Evolutionary conservation across 768 basidiomycete genomes (phyloP).

Genomic region (Kwoniella heveanensis): DNA sequence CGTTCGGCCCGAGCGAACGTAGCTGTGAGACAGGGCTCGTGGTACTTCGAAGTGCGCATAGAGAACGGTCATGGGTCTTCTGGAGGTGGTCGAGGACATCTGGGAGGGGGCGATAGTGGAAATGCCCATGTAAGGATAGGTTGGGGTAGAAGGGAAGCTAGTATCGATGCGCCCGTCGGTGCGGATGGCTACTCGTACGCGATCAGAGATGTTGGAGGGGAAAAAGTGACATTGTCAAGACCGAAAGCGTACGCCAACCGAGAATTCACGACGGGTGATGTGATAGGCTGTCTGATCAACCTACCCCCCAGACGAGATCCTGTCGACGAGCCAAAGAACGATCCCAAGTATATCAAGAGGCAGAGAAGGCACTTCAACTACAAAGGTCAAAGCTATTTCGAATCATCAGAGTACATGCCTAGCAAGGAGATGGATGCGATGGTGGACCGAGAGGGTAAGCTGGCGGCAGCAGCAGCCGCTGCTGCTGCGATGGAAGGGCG

Average conservation of each 20-base stretch:
- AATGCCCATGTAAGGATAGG: conserved; percentile 81
- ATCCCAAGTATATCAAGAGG: conserved; percentile 72
- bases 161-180: conserved; percentile 89
- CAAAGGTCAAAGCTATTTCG: conserved; percentile 97
- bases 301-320: conserved; percentile 62
- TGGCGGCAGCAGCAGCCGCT: conserved; percentile 45
- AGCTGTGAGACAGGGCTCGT: conserved; percentile 81
- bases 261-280: conserved; percentile 76
- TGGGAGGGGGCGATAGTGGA: conserved; percentile 32
- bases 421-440: conserved; percentile 90
- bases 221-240: conserved; percentile 82
- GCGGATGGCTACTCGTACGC: conserved; percentile 93
- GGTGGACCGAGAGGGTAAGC: conserved; percentile 65
- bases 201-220: conserved; percentile 85
- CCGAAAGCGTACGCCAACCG: conserved; percentile 67
- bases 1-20: conserved; percentile 86
- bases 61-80: conserved; percentile 62
- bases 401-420: conserved; percentile 82
- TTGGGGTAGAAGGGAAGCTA: conserved; percentile 87
- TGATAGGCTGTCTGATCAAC: conserved; percentile 89
- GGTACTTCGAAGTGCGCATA: conserved; percentile 91
- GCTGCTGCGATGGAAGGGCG: conserved; percentile 13
- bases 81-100: conserved; percentile 58
- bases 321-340: conserved; percentile 62
- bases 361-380: conserved; percentile 92